Percentiles rank a stretch among this genome's conserved stretches.
Conservation (phyloP, 2,329 filamentous ascomycete species). For the Xylariaceae sp. region DNA sequence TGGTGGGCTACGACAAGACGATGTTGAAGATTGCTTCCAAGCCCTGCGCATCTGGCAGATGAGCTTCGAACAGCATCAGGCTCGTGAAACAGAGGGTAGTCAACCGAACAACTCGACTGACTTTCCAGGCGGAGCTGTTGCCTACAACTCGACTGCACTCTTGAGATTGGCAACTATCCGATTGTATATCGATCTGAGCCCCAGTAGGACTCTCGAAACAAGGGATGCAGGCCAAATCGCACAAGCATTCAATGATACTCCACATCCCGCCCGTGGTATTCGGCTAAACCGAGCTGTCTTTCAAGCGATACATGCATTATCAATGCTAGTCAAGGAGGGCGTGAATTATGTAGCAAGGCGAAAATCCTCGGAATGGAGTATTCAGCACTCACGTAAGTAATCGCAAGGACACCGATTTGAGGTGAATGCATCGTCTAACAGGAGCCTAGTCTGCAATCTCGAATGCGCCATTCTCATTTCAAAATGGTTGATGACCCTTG, state of each 20-base stretch:
- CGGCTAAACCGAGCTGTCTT: conserved; percentile 66
- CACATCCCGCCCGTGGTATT: conserved; percentile 59
- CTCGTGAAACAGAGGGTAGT: conserved; percentile 51
- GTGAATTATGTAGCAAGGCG: conserved; percentile 65
- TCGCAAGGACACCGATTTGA: conserved; percentile 3
- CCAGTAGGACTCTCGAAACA: conserved; percentile 65
- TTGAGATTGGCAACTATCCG: conserved; percentile 65
- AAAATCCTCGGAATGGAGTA: conserved; percentile 65
- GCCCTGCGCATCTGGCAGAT: conserved; percentile 61
- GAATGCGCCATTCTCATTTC: conserved; percentile 64
- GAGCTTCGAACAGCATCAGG: conserved; percentile 59
- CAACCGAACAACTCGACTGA: conserved; percentile 52
- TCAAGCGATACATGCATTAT: conserved; percentile 69
- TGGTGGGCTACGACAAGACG: conserved; percentile 55
- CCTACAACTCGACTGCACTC: conserved; percentile 66
- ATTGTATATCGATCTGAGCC: conserved; percentile 66
- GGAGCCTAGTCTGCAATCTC: conserved; percentile 57
- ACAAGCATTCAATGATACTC: conserved; percentile 60
- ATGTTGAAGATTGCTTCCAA: conserved; percentile 59
- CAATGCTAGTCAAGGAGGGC: conserved; percentile 65
- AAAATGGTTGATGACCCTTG: conserved; percentile 62
- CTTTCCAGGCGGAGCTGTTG: conserved; percentile 61
- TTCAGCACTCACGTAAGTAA: conserved; percentile 61
- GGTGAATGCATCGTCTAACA: conserved; percentile 10
- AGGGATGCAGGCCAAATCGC: conserved; percentile 66